Evolutionary conservation across 176 grass and related monocot genomes (phyloP).

Genomic region (Avena eriantha): DNA sequence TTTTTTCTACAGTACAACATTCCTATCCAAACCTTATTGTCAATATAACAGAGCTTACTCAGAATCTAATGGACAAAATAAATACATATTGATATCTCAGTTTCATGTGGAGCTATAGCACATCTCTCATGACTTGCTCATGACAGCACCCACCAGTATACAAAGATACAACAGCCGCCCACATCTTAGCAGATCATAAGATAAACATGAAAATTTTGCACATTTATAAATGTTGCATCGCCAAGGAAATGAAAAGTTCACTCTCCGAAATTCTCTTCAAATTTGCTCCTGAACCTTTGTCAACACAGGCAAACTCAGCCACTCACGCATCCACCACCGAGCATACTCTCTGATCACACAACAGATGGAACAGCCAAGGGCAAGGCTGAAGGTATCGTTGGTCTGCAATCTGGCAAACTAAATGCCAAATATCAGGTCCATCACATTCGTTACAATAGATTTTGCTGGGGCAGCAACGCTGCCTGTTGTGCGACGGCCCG

Average conservation of each 20-base stretch:
- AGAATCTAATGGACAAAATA: conserved; percentile 11
- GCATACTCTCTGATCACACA: neutral
- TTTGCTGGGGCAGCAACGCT: conserved; percentile 68
- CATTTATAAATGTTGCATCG: conserved; percentile 30
- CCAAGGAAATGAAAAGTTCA: conserved; percentile 17
- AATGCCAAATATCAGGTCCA: conserved; percentile 91
- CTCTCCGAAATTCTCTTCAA: conserved; percentile 30
- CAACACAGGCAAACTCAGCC: neutral
- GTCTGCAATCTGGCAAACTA: conserved; percentile 34
- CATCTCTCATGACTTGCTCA: neutral
- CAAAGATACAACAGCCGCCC: conserved; percentile 15
- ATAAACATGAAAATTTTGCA: conserved; percentile 25
- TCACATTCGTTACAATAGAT: conserved; percentile 75
- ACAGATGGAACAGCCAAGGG: conserved; percentile 8
- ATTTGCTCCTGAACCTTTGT: conserved; percentile 29
- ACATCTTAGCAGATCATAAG: conserved; percentile 39
- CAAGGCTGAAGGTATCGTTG: too few relatives aligned
- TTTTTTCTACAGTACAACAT: neutral
- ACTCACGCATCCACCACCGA: neutral
- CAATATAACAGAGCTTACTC: neutral
- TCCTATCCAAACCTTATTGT: neutral
- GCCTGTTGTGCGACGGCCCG: conserved; percentile 44
- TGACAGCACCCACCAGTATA: neutral
- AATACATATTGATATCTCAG: neutral
- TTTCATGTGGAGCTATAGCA: neutral